phyloP scores from a whole-genome alignment of 75 land plant species.

The Cryptomeria japonica region DNA sequence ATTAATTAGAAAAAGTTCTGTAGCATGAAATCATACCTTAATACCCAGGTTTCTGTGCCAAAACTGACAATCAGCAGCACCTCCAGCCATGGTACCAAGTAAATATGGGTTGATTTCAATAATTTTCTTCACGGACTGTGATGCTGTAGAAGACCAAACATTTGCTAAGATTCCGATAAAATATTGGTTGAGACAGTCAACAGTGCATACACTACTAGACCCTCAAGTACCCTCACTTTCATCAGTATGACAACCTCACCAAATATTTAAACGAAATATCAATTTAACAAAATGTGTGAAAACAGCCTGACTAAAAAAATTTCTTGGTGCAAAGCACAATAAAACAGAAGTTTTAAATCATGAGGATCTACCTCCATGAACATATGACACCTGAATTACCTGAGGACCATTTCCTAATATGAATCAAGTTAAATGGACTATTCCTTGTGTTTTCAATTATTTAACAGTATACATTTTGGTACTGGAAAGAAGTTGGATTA shows the following conservation, averaged over 20 bases:
- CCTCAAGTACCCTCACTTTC: not conserved
- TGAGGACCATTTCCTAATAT: no score
- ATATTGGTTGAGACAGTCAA: not conserved
- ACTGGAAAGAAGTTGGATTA: no score
- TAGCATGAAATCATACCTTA: constrained; percentile 50
- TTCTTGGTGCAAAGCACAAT: not conserved
- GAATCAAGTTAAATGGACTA: no score
- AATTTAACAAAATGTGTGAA: not conserved
- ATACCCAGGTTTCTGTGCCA: constrained; percentile 98
- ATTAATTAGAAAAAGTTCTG: not conserved
- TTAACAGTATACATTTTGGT: no score
- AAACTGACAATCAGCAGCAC: constrained; percentile 98
- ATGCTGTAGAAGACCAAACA: constrained; percentile 47
- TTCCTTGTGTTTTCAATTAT: no score
- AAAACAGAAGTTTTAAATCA: not conserved
- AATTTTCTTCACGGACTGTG: constrained; percentile 91
- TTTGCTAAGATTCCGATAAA: not conserved
- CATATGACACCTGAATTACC: not conserved
- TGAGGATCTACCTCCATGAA: not conserved
- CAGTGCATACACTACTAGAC: not conserved
- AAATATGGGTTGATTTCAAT: constrained; percentile 95
- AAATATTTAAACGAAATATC: not conserved
- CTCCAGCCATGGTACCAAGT: constrained; percentile 99
- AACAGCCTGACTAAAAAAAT: not conserved
- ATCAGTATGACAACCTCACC: not conserved